Evolutionary conservation across 208 protist genomes (phyloP), one percentile per base, ranked within the genome.

Genomic region (Leishmania lainsoni): DNA sequence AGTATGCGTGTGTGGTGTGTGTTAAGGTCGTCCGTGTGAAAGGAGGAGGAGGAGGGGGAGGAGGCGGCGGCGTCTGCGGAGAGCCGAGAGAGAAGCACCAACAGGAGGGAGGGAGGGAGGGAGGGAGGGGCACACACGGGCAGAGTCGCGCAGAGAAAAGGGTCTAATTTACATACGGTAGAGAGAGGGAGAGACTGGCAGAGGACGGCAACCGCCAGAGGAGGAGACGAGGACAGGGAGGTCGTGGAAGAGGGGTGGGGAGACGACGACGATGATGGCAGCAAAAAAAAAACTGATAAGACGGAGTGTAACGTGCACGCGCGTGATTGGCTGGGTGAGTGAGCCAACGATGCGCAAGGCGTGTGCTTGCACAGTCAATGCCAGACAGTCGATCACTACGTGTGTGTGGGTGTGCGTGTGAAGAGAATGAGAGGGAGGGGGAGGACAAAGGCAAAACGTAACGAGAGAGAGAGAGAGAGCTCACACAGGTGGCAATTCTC

Each of bases 1-100:
- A 14, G 49, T 76, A 32, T 63, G n/a, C 35, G 35, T 70, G 75
- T 78, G 56, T 78, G 58, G 52, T 69, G 74, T 78, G 51, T 68
- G 74, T 66, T 2, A 3, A 56, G 16, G 74, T 16, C 58, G 42
- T 16, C 58, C 8, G 49, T 63, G n/a, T 32, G n/a, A 63, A 22
- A 75, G 71, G 17, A n/a, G 71, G 45, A 58, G 42, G 71, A 48
- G 29, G 14, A 22, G 17, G 71, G 5, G 45, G 42, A 26, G 45
- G 16, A 26, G 26, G 16, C 2, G 16, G 29, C 20, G 54, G 54
- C 12, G 54, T 26, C 17, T 26, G 17, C 12, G 16, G 17, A 58
- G 54, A 26, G 54, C 58, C 16, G 4, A 29, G 58, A n/a, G 26
- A 29, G 58, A 17, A 63, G 58, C 58, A 63, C 58, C 16, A 17